phyloP scores from a whole-genome alignment of 148 eudicot species.

The Linanthus parryae region DNA sequence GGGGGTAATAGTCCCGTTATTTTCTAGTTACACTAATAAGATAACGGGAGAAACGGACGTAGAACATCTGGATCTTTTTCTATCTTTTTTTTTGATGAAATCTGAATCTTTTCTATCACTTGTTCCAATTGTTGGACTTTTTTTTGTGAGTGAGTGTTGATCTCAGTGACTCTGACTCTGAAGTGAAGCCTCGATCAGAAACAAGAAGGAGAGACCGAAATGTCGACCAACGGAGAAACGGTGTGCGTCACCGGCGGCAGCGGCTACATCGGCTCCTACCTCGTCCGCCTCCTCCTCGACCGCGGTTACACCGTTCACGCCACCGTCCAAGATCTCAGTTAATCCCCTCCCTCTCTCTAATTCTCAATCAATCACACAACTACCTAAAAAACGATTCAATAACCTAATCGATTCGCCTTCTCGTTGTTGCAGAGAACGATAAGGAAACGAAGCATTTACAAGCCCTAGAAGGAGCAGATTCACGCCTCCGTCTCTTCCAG shows the following conservation, averaged over 20 bases:
- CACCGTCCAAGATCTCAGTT: slow-evolving; percentile 68
- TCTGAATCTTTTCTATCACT: too few species aligned
- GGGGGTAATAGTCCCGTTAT: too few species aligned
- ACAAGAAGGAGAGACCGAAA: neutral
- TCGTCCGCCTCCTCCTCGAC: slow-evolving; percentile 66
- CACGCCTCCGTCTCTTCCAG: slow-evolving; percentile 54
- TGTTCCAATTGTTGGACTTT: too few species aligned
- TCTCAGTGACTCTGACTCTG: too few species aligned
- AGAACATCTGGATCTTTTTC: too few species aligned
- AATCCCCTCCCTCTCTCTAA: neutral
- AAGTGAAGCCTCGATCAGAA: too few species aligned
- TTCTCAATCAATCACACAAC: too few species aligned
- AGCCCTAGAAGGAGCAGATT: slow-evolving; percentile 52
- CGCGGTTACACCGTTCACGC: slow-evolving; percentile 94
- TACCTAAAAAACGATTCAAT: neutral
- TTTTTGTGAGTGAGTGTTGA: too few species aligned
- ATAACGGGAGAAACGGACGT: too few species aligned
- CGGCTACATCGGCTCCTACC: slow-evolving; percentile 83
- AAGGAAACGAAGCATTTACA: slow-evolving; percentile 69
- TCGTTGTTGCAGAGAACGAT: slow-evolving; percentile 40
- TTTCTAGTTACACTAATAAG: too few species aligned
- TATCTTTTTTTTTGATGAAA: too few species aligned
- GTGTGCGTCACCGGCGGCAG: slow-evolving; percentile 94
- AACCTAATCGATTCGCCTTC: neutral
- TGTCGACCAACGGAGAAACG: slow-evolving; percentile 22